Percentiles rank a stretch among this genome's conserved stretches.
phyloP scores from a whole-genome alignment of 345 rosid genomes.

The Diplotaxis tenuifolia region DNA sequence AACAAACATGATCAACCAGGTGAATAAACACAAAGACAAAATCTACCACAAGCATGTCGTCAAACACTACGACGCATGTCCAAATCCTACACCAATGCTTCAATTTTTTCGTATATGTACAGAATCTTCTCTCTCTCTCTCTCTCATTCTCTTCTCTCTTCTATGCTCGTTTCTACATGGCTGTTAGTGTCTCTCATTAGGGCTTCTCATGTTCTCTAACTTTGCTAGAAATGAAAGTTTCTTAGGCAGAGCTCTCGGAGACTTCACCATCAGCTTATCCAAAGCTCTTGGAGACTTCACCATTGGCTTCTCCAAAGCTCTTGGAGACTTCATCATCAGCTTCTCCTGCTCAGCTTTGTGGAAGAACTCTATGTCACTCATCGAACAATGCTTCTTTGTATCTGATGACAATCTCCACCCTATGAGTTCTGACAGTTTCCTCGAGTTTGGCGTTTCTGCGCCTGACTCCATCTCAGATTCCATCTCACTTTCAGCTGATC shows the following conservation, averaged over 20 bases:
- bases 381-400: constrained; percentile 36
- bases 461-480: constrained; percentile 22
- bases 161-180: constrained; percentile 10
- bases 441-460: constrained; percentile 52
- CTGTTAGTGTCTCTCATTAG: constrained; percentile 53
- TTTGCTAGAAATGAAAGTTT: constrained; percentile 62
- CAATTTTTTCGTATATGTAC: constrained; percentile 24
- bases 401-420: constrained; percentile 56
- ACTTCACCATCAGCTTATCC: constrained; percentile 39
- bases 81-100: constrained; percentile 32
- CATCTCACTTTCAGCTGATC: constrained; percentile 31
- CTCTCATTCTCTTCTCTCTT: background rate
- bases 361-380: constrained; percentile 33
- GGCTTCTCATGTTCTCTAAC: constrained; percentile 72
- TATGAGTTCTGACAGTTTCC: constrained; percentile 74
- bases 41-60: constrained; percentile 24
- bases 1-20: constrained; percentile 21
- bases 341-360: constrained; percentile 41
- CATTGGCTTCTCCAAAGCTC: constrained; percentile 31
- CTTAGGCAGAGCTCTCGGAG: constrained; percentile 40
- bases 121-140: background rate
- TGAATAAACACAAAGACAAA: background rate
- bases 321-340: constrained; percentile 35
- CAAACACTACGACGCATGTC: constrained; percentile 27
- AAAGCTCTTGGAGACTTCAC: no score